Percentiles rank a stretch among this genome's conserved stretches.
These are phyloP conservation scores for Trametes hirsuta DNA, from an alignment of 1,284 basidiomycete species.

Conservation along the genomic window DNA sequence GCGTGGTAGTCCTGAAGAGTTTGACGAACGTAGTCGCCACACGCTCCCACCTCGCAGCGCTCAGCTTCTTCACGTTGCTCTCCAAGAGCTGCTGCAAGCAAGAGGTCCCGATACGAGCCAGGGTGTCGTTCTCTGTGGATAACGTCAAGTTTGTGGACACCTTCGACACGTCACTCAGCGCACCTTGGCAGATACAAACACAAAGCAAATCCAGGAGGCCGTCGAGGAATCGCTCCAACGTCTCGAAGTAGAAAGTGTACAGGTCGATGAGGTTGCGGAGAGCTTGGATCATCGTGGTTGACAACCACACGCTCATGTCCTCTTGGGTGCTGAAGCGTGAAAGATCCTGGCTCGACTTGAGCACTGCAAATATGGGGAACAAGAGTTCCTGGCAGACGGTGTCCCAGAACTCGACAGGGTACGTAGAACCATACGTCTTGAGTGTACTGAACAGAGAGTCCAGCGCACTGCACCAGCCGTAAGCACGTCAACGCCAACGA, in stretches of 20 bases:
- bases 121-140: conserved; percentile 89
- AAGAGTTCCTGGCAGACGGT: conserved; percentile 95
- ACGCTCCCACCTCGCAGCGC: conserved; percentile 85
- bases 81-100: conserved; percentile 97
- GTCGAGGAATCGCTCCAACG: conserved; percentile 88
- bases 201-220: conserved; percentile 92
- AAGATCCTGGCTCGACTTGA: conserved; percentile 89
- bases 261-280: conserved; percentile 94
- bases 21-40: conserved; percentile 94
- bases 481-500: neutral
- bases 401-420: conserved; percentile 96
- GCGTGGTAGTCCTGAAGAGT: conserved; percentile 96
- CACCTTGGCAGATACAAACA: conserved; percentile 99
- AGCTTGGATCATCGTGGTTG: conserved; percentile 99
- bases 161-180: neutral
- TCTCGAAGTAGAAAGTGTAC: conserved; percentile 96
- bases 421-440: conserved; percentile 87
- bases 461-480: conserved; percentile 66
- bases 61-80: conserved; percentile 91
- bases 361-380: conserved; percentile 98
- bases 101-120: conserved; percentile 97
- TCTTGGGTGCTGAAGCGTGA: conserved; percentile 95
- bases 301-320: conserved; percentile 99
- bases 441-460: conserved; percentile 96
- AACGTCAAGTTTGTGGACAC: neutral